A percentile compares a stretch with the other conserved stretches of the same genome.
Conservation (phyloP, 768 basidiomycete species). For the Chiua virens region DNA sequence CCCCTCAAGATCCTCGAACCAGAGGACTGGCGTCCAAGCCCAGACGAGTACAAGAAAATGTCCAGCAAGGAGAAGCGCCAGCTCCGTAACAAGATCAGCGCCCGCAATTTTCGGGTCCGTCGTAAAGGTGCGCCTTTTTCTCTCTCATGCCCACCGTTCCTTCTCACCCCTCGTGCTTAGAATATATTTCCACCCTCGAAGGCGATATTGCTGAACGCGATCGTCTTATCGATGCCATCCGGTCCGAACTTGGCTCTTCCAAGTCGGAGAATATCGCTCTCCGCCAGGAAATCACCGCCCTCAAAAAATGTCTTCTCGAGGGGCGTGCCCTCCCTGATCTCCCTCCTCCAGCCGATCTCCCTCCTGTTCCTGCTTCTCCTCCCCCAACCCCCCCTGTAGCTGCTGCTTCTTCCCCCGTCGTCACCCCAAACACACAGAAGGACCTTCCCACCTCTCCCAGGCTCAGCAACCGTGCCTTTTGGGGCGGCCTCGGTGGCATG, state of each 20-base stretch:
- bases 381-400: constrained; percentile 29
- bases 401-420: constrained; percentile 29
- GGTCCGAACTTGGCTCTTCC: constrained; percentile 76
- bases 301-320: constrained; percentile 74
- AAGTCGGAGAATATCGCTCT: constrained; percentile 83
- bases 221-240: constrained; percentile 83
- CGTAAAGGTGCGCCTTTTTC: constrained; percentile 66
- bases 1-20: constrained; percentile 33
- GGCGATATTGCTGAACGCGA: constrained; percentile 92
- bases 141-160: background rate
- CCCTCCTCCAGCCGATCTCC: constrained; percentile 47
- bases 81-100: constrained; percentile 94
- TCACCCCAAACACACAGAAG: constrained; percentile 75
- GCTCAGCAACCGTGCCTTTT: constrained; percentile 57
- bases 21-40: constrained; percentile 82
- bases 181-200: constrained; percentile 94
- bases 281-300: constrained; percentile 68
- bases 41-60: constrained; percentile 96
- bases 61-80: constrained; percentile 95
- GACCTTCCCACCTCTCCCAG: constrained; percentile 69
- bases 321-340: constrained; percentile 52
- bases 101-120: constrained; percentile 91
- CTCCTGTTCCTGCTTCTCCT: constrained; percentile 40
- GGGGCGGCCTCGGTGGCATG: constrained; percentile 74
- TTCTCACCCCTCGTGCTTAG: constrained; percentile 35